Conservation (phyloP, 805 yeast genomes). For the Ogataea saltuana region DNA sequence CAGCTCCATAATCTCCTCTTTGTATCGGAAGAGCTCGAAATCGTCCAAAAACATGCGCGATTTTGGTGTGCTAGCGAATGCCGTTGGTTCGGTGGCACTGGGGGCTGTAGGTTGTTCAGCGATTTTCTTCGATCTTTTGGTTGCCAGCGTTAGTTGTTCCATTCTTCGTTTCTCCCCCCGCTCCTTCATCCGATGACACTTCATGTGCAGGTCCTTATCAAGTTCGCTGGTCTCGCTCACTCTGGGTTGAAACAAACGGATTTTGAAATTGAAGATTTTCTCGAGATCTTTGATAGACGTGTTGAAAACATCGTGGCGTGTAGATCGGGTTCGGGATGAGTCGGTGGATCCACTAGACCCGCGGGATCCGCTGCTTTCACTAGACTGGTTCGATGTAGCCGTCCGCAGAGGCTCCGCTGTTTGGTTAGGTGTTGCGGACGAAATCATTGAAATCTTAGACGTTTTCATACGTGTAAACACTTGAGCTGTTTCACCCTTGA, state of each 20-base stretch:
- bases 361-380: not conserved
- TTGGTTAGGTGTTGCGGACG: not conserved
- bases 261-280: conserved; percentile 26
- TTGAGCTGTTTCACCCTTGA: not conserved
- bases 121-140: not conserved
- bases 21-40: conserved; percentile 24
- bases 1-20: conserved; percentile 23
- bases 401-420: not conserved
- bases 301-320: conserved; percentile 17
- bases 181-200: conserved; percentile 11
- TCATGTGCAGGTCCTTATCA: conserved; percentile 16
- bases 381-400: conserved; percentile 3
- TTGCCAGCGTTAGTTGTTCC: conserved; percentile 6
- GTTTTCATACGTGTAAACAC: too few relatives aligned
- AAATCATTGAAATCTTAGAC: not conserved
- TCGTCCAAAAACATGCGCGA: conserved; percentile 21
- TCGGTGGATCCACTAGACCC: not conserved
- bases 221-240: conserved; percentile 12
- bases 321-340: not conserved
- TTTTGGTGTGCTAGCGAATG: too few relatives aligned
- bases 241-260: conserved; percentile 16
- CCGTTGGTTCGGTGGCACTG: too few relatives aligned
- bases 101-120: too few relatives aligned
- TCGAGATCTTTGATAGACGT: conserved; percentile 27
- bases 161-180: conserved; percentile 11